Percentiles rank a stretch among this genome's conserved stretches.
phyloP scores from a whole-genome alignment of 1,284 basidiomycete species.

The Cutaneotrichosporon spelunceum region DNA sequence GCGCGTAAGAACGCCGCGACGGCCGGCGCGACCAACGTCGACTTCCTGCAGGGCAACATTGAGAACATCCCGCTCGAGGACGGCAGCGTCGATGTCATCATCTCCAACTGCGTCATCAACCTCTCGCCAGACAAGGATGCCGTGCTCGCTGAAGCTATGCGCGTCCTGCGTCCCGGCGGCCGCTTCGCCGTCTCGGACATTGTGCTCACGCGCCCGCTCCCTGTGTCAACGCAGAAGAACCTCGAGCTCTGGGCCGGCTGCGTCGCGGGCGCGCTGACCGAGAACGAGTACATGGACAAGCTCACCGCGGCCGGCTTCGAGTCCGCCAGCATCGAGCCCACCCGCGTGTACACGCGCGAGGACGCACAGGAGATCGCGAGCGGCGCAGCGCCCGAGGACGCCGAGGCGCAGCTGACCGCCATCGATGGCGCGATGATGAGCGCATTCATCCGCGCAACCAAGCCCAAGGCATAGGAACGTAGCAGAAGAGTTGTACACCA shows the following conservation, averaged over 20 bases:
- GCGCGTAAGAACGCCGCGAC: conserved; percentile 53
- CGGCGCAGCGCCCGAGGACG: conserved; percentile 10
- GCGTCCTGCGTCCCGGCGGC: conserved; percentile 96
- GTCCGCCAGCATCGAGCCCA: conserved; percentile 18
- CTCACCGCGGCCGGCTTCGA: conserved; percentile 19
- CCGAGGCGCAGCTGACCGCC: conserved; percentile 7
- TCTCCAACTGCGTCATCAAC: conserved; percentile 61
- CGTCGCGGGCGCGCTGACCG: conserved; percentile 23
- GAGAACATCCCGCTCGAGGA: conserved; percentile 56
- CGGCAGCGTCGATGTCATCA: conserved; percentile 56
- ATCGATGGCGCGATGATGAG: conserved; percentile 5
- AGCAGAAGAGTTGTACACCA: background rate
- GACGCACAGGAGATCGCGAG: conserved; percentile 21
- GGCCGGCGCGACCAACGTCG: conserved; percentile 52
- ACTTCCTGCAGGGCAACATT: conserved; percentile 54
- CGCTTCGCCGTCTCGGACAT: conserved; percentile 71
- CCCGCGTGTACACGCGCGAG: conserved; percentile 20
- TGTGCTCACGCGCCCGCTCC: conserved; percentile 19
- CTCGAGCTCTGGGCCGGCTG: conserved; percentile 27
- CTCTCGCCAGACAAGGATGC: conserved; percentile 54
- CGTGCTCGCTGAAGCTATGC: conserved; percentile 75
- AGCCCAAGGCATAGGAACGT: background rate
- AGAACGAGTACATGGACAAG: conserved; percentile 19
- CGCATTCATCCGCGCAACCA: conserved; percentile 5
- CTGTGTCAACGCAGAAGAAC: conserved; percentile 6